These are phyloP conservation scores for Metschnikowia continentalis DNA, from an alignment of 805 yeast species.

Conservation along the genomic window DNA sequence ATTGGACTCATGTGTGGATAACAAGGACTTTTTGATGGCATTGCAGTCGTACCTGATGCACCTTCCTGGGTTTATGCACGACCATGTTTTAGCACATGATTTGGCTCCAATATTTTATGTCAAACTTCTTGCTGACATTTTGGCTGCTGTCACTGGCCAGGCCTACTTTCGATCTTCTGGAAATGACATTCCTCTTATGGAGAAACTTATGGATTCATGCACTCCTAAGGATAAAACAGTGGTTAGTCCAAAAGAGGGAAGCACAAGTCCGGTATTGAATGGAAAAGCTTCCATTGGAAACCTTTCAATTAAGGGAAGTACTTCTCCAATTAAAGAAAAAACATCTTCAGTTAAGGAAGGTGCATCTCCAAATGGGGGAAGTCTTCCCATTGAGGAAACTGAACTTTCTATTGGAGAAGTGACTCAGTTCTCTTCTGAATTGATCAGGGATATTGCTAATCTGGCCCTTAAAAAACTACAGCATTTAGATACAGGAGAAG, in stretches of 20 bases:
- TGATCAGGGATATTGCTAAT: slow-evolving; percentile 27
- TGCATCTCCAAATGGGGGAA: no score
- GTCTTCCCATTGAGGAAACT: no score
- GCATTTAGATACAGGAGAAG: slow-evolving; percentile 53
- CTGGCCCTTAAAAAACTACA: slow-evolving; percentile 39
- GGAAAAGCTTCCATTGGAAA: neutral
- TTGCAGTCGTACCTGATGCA: slow-evolving; percentile 28
- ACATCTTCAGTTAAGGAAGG: no score
- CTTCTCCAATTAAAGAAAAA: no score
- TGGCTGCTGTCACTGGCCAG: slow-evolving; percentile 32
- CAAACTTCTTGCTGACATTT: slow-evolving; percentile 31
- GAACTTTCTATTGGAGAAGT: no score
- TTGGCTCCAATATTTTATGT: slow-evolving; percentile 35
- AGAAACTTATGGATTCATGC: neutral
- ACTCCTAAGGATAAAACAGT: neutral
- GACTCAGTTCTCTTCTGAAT: slow-evolving; percentile 9
- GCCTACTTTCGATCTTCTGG: slow-evolving; percentile 21
- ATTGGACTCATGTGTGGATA: slow-evolving; percentile 36
- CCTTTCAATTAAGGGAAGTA: no score
- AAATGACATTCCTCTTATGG: slow-evolving; percentile 22
- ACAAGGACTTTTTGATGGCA: slow-evolving; percentile 34
- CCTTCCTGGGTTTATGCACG: slow-evolving; percentile 5
- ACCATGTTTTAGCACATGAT: slow-evolving; percentile 26
- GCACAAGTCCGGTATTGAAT: no score
- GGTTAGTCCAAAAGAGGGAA: no score